These are phyloP conservation scores for Melaleuca quinquenervia DNA, from an alignment of 345 rosid species.

Conservation along the genomic window DNA sequence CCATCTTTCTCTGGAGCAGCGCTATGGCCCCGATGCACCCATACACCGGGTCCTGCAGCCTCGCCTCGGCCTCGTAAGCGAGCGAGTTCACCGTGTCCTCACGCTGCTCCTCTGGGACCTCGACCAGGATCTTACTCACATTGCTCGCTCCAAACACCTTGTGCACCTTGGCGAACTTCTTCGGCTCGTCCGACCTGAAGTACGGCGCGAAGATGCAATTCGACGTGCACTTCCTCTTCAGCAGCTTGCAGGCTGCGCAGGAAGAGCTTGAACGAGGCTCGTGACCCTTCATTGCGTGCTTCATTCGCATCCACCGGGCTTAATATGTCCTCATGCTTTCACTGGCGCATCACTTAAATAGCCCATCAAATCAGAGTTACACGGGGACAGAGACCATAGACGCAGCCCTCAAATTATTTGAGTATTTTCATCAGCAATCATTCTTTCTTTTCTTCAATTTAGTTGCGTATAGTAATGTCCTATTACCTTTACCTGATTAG, in stretches of 20 bases:
- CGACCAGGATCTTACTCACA: slow-evolving; percentile 78
- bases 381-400: background rate
- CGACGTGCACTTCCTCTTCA: slow-evolving; percentile 69
- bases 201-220: slow-evolving; percentile 82
- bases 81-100: slow-evolving; percentile 84
- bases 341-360: background rate
- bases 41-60: slow-evolving; percentile 81
- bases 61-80: slow-evolving; percentile 83
- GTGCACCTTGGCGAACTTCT: slow-evolving; percentile 76
- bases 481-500: background rate
- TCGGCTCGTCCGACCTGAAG: slow-evolving; percentile 60
- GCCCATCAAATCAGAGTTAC: background rate
- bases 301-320: background rate
- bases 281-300: slow-evolving; percentile 9
- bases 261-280: slow-evolving; percentile 81
- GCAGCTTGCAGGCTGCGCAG: slow-evolving; percentile 91
- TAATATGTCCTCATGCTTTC: background rate
- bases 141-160: slow-evolving; percentile 95
- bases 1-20: slow-evolving; percentile 53
- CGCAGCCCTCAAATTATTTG: background rate
- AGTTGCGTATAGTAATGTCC: background rate
- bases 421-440: background rate
- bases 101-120: slow-evolving; percentile 82
- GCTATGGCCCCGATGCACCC: slow-evolving; percentile 95
- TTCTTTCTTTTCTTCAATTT: background rate